These are phyloP conservation scores for Termitomyces heimii DNA, from an alignment of 768 basidiomycete species.

Conservation along the genomic window DNA sequence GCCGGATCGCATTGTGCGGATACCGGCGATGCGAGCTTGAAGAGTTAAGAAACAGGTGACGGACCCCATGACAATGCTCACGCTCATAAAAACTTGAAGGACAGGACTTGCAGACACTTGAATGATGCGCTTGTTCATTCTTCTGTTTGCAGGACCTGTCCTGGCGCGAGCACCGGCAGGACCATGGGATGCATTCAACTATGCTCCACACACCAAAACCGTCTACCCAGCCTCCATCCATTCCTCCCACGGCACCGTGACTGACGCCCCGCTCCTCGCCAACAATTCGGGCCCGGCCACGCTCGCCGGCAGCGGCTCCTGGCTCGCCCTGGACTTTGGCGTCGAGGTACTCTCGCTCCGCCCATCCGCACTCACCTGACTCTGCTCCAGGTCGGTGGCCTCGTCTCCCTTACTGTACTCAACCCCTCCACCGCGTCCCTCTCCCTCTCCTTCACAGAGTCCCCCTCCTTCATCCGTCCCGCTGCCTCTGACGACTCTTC, in stretches of 20 bases:
- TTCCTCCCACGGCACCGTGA: conserved; percentile 28
- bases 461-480: conserved; percentile 47
- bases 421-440: conserved; percentile 27
- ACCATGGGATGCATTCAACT: conserved; percentile 50
- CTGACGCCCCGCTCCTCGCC: conserved; percentile 26
- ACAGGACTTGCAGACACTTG: not conserved
- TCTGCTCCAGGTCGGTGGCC: conserved; percentile 40
- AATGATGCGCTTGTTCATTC: not conserved
- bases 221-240: conserved; percentile 39
- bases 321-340: conserved; percentile 51
- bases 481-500: conserved; percentile 48
- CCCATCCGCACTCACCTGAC: not conserved
- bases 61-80: not conserved
- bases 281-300: conserved; percentile 30
- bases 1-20: not conserved
- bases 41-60: too few relatives aligned
- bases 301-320: conserved; percentile 33
- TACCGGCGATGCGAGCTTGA: not conserved
- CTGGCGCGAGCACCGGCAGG: conserved; percentile 34
- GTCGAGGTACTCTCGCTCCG: conserved; percentile 30
- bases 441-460: conserved; percentile 54
- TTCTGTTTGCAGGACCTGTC: not conserved
- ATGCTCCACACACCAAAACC: conserved; percentile 39
- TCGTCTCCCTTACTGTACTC: conserved; percentile 43
- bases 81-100: not conserved